Base-by-base conservation (phyloP, 495 filamentous ascomycete genomes). In the Cetradonia linearis region DNA sequence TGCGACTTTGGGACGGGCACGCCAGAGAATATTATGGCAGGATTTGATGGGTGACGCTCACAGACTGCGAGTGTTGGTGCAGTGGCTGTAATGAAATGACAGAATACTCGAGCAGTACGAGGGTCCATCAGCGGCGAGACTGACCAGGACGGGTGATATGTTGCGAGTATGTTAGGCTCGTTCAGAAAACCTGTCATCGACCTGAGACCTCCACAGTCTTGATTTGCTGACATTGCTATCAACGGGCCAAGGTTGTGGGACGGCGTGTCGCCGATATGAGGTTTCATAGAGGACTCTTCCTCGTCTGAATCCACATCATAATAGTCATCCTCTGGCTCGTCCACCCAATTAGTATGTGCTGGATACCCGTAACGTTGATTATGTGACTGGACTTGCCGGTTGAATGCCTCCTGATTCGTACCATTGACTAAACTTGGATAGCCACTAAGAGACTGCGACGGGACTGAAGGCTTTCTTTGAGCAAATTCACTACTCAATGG, bases 31-130 rank as follows among this genome's bases (percentile, higher is more conserved):
- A 89, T 76, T 42, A 84, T 80, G 0, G 87, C 81, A 1, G 90
- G 81, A 69, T 95, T 91, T 18, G 84, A 80, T 14, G 87, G 84
- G 71, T 90, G 83, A 36, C 93, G 78, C 70, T 97, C 92, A 64
- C 87, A 96, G 28, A 96, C 78, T 2, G 91, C 95, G 62, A 97
- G 78, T 63, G 80, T 86, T 2, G 92, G 90, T 0, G 86, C 93
- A 2, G 91, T 95, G 9, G 91, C 85, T 65, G 89, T 85, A 30
- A 96, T 83, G 70, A 96, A 98, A 73, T 97, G 90, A 68, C 86
- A 85, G 69, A 97, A 98, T 18, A 96, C 82, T 36, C 86, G 81
- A 11, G 90, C 90, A 1, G 89, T 94, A 59, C 85, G 83, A 3
- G 82, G 78, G 67, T 97, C 91, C 65, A 84, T 88, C 28, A 96